phyloP scores from a whole-genome alignment of 495 filamentous ascomycete species.

The Lentithecium fluviatile region DNA sequence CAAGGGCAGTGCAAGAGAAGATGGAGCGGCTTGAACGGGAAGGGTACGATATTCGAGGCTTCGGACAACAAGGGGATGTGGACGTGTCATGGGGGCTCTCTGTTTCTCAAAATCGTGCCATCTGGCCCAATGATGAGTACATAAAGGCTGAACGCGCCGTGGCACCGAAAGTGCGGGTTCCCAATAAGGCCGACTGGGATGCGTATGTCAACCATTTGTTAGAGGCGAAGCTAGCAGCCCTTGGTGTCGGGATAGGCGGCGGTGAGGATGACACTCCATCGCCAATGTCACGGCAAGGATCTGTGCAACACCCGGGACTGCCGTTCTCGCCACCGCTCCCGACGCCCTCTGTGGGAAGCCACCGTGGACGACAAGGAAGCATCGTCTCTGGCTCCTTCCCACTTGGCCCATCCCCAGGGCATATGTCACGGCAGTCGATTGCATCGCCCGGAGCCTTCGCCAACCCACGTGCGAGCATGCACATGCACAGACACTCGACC shows the following conservation, averaged over 20 bases:
- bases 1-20: conserved; percentile 61
- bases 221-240: conserved; percentile 85
- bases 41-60: conserved; percentile 74
- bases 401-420: conserved; percentile 34
- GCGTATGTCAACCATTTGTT: conserved; percentile 74
- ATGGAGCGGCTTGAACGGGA: conserved; percentile 68
- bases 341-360: conserved; percentile 62
- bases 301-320: conserved; percentile 58
- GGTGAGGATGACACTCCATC: conserved; percentile 60
- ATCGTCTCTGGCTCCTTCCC: conserved; percentile 36
- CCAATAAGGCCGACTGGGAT: conserved; percentile 77
- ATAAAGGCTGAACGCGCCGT: conserved; percentile 53
- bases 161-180: conserved; percentile 66
- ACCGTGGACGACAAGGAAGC: conserved; percentile 37
- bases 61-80: conserved; percentile 44
- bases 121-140: conserved; percentile 70
- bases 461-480: conserved; percentile 39
- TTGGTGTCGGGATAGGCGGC: conserved; percentile 78
- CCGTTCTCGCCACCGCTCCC: conserved; percentile 75
- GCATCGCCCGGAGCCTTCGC: conserved; percentile 42
- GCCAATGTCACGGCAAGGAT: conserved; percentile 58
- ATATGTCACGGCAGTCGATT: conserved; percentile 38
- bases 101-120: conserved; percentile 59
- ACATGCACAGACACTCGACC: conserved; percentile 45
- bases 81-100: neutral